These are phyloP conservation scores for Achaetomium macrosporum DNA, from an alignment of 2,329 filamentous ascomycete genomes.

Conservation along the genomic window DNA sequence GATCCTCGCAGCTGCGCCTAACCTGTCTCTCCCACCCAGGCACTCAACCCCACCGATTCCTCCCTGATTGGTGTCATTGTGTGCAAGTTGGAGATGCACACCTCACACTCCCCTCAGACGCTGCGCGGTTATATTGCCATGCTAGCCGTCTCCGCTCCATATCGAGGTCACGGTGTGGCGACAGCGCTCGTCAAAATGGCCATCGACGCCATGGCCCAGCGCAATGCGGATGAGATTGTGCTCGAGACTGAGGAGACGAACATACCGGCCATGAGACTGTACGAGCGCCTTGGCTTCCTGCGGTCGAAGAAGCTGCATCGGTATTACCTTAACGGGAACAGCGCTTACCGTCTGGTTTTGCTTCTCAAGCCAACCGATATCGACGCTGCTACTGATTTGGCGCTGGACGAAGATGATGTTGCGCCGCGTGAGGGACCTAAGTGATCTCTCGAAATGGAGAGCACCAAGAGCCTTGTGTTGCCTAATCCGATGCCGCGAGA, in stretches of 20 bases:
- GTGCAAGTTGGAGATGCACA: slow-evolving; percentile 88
- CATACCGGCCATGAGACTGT: slow-evolving; percentile 80
- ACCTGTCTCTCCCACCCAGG: slow-evolving; percentile 35
- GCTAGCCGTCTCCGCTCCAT: slow-evolving; percentile 79
- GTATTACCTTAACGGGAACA: slow-evolving; percentile 95
- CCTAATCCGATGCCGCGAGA: neutral
- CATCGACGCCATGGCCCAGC: slow-evolving; percentile 81
- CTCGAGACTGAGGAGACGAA: slow-evolving; percentile 96
- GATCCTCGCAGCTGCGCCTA: neutral
- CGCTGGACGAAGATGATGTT: slow-evolving; percentile 29
- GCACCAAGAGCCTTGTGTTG: neutral
- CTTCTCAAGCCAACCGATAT: slow-evolving; percentile 57
- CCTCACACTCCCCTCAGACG: slow-evolving; percentile 67
- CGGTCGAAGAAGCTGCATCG: slow-evolving; percentile 88
- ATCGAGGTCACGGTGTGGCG: slow-evolving; percentile 80
- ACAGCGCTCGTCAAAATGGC: slow-evolving; percentile 83
- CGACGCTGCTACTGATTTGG: slow-evolving; percentile 33
- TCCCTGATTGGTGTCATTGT: slow-evolving; percentile 84
- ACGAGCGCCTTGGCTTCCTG: slow-evolving; percentile 87
- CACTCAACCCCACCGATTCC: slow-evolving; percentile 52
- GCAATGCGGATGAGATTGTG: slow-evolving; percentile 86
- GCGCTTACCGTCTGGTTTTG: slow-evolving; percentile 81
- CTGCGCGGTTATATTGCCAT: slow-evolving; percentile 95
- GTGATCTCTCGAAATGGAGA: neutral
- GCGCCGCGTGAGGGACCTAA: neutral